Evolutionary conservation across 306 rosid species (phyloP).

Genomic region (Rubus idaeus): DNA sequence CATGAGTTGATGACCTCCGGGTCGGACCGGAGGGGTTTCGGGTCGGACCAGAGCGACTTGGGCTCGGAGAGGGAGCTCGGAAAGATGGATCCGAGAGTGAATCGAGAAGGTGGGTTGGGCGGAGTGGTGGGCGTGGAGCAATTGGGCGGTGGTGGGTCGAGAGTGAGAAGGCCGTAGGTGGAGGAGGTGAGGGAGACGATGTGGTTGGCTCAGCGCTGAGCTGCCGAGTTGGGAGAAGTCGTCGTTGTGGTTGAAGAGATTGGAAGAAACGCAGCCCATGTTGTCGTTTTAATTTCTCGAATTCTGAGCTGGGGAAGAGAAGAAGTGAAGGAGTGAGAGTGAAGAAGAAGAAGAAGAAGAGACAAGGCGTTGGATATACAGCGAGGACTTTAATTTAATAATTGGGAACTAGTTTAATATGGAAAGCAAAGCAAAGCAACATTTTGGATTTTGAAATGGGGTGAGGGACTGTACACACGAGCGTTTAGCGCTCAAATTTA

Average conservation of each 20-base stretch:
- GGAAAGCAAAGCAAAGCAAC: too few relatives aligned
- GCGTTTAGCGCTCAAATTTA: slow-evolving; percentile 19
- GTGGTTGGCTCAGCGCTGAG: slow-evolving; percentile 83
- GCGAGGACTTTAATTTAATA: slow-evolving; percentile 1
- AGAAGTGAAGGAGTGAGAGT: background rate
- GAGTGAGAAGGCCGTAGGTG: slow-evolving; percentile 86
- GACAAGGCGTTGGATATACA: slow-evolving; percentile 5
- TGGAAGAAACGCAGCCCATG: slow-evolving; percentile 93
- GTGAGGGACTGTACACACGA: background rate
- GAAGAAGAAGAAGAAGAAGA: slow-evolving; percentile 1
- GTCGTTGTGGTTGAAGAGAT: slow-evolving; percentile 63
- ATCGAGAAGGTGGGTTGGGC: slow-evolving; percentile 44
- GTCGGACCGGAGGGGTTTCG: slow-evolving; percentile 39
- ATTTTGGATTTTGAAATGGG: background rate
- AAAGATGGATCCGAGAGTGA: slow-evolving; percentile 44
- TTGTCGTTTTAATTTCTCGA: background rate
- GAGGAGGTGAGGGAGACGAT: slow-evolving; percentile 92
- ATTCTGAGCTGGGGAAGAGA: slow-evolving; percentile 7
- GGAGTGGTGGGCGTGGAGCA: slow-evolving; percentile 22
- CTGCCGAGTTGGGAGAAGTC: slow-evolving; percentile 68
- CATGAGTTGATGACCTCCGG: slow-evolving; percentile 85
- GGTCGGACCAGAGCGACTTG: slow-evolving; percentile 38
- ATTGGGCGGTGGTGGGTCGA: slow-evolving; percentile 56
- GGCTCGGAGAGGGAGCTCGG: slow-evolving; percentile 40
- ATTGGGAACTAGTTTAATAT: too few relatives aligned